Conservation (phyloP, 108 stramenopile genomes). For the Pseudonitzschia multiseries region DNA sequence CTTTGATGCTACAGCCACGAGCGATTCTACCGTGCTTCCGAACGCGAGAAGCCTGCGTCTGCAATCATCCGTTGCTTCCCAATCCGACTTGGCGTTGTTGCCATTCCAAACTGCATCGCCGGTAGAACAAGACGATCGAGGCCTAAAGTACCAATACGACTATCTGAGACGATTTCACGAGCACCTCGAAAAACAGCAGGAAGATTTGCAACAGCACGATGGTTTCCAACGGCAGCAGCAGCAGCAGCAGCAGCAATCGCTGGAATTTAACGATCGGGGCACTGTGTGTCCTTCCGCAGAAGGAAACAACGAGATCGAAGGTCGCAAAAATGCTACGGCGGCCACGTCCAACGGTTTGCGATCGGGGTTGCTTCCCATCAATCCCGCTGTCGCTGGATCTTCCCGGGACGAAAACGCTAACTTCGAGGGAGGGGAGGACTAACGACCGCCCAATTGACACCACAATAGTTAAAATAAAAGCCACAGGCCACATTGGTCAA, state of each 20-base stretch:
- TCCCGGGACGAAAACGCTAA: background rate
- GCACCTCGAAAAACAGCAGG: conserved; percentile 26
- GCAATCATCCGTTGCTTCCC: background rate
- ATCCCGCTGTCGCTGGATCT: background rate
- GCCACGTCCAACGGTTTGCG: background rate
- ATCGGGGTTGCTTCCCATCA: background rate
- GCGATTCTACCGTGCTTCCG: background rate
- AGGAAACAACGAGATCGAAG: background rate
- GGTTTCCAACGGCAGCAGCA: background rate
- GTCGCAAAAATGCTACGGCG: background rate
- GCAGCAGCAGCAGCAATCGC: too few relatives aligned
- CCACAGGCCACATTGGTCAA: too few relatives aligned
- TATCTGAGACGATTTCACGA: conserved; percentile 33
- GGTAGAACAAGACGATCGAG: background rate
- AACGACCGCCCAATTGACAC: background rate
- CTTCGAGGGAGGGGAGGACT: background rate
- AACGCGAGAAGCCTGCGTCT: background rate
- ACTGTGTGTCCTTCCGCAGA: background rate
- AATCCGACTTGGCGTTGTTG: conserved; percentile 8
- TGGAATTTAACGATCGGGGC: too few relatives aligned
- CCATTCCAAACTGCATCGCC: background rate
- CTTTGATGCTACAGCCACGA: background rate
- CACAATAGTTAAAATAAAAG: background rate
- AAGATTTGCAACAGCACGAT: conserved; percentile 5
- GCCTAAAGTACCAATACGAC: conserved; percentile 30